phyloP scores from a whole-genome alignment of 1,284 basidiomycete species.

The Ustilago trichophora region DNA sequence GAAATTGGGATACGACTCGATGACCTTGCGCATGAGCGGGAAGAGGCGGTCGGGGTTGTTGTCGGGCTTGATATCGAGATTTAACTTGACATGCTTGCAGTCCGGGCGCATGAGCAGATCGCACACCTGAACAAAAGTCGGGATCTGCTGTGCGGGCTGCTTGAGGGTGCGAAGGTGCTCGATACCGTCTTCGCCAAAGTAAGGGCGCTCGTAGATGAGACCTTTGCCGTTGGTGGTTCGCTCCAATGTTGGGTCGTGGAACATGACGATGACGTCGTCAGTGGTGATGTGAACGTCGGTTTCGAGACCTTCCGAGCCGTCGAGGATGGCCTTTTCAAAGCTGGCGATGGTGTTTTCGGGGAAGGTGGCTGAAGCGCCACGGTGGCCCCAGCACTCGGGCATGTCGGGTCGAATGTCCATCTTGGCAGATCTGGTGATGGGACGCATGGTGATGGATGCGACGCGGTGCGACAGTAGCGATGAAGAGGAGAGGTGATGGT shows the following conservation, averaged over 20 bases:
- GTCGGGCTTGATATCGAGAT: constrained; percentile 88
- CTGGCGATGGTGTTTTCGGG: constrained; percentile 66
- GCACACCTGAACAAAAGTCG: constrained; percentile 62
- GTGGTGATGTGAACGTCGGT: constrained; percentile 93
- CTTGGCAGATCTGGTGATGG: constrained; percentile 54
- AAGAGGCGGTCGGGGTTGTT: constrained; percentile 90
- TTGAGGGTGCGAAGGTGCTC: constrained; percentile 83
- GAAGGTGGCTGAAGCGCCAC: constrained; percentile 65
- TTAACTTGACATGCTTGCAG: constrained; percentile 64
- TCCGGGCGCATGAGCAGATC: constrained; percentile 61
- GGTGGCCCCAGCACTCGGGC: constrained; percentile 64
- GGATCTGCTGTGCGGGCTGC: constrained; percentile 73
- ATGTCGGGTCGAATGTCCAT: constrained; percentile 46
- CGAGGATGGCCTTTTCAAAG: constrained; percentile 62
- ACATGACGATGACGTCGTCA: constrained; percentile 91
- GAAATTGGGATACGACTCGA: constrained; percentile 79
- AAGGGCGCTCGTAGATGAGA: constrained; percentile 69
- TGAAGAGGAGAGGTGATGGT: constrained; percentile 6
- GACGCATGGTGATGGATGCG: constrained; percentile 40
- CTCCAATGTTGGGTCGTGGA: constrained; percentile 81
- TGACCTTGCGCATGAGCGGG: constrained; percentile 79
- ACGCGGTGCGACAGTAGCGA: background rate
- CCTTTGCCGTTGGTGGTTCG: constrained; percentile 72
- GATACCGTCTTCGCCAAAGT: constrained; percentile 73
- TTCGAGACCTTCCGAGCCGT: constrained; percentile 65